phyloP scores from a whole-genome alignment of 1,284 basidiomycete species.

The Termitomyces sp. region DNA sequence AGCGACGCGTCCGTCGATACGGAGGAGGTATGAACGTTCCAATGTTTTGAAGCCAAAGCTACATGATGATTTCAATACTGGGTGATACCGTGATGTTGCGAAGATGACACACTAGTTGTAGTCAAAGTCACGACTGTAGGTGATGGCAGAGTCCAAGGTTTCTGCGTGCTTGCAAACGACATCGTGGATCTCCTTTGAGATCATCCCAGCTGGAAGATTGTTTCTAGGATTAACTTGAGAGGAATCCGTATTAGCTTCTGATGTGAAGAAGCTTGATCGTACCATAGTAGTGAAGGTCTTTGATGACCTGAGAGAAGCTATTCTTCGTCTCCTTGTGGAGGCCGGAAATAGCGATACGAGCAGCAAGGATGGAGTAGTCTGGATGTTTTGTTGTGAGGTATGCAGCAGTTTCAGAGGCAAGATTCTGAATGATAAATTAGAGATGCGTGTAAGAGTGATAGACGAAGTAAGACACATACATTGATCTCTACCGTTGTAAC shows the following conservation, averaged over 20 bases:
- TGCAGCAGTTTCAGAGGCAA: constrained; percentile 94
- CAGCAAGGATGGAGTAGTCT: constrained; percentile 97
- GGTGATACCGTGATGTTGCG: too few relatives aligned
- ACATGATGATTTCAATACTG: neutral
- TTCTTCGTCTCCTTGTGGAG: constrained; percentile 99
- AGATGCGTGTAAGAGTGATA: neutral
- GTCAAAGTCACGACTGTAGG: constrained; percentile 97
- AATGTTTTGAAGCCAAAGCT: constrained; percentile 99
- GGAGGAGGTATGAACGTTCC: constrained; percentile 94
- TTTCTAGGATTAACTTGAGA: constrained; percentile 92
- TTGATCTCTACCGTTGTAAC: constrained; percentile 98
- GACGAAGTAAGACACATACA: constrained; percentile 41
- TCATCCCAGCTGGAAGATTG: constrained; percentile 82
- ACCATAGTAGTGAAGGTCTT: constrained; percentile 90
- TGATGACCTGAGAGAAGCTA: constrained; percentile 88
- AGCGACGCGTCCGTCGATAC: constrained; percentile 90
- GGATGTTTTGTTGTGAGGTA: constrained; percentile 96
- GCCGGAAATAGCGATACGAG: constrained; percentile 97
- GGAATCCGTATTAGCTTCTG: neutral
- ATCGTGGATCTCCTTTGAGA: constrained; percentile 84
- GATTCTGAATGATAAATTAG: constrained; percentile 52
- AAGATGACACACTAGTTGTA: constrained; percentile 72
- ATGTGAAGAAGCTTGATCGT: constrained; percentile 20
- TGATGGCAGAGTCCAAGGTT: constrained; percentile 87
- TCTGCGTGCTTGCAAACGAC: constrained; percentile 82